phyloP scores from a whole-genome alignment of 148 eudicot species.

The Vaccinium corymbosum region DNA sequence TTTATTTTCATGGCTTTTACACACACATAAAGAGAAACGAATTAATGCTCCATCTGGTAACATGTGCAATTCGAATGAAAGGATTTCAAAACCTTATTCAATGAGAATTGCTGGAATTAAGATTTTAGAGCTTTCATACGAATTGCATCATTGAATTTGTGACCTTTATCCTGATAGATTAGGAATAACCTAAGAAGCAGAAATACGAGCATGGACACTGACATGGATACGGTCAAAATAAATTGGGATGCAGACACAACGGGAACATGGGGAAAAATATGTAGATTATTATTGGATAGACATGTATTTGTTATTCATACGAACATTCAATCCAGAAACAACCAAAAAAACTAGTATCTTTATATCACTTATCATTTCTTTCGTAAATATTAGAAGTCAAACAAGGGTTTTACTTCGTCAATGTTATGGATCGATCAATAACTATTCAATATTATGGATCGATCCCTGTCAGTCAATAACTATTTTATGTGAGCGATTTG shows the following conservation, averaged over 20 bases:
- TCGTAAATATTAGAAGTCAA: not conserved
- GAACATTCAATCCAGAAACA: not conserved
- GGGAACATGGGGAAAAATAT: too few relatives aligned
- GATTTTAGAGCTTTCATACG: too few relatives aligned
- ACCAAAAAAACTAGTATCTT: not conserved
- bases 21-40: not conserved
- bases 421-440: not conserved
- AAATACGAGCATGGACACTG: too few relatives aligned
- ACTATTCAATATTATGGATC: too few relatives aligned
- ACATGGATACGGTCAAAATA: too few relatives aligned
- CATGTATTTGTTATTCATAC: too few relatives aligned
- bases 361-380: not conserved
- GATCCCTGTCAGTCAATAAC: not conserved
- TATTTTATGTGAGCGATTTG: not conserved
- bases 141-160: too few relatives aligned
- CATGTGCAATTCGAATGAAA: not conserved
- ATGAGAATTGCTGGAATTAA: not conserved
- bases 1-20: not conserved
- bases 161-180: too few relatives aligned
- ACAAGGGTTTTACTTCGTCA: not conserved
- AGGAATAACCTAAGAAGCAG: too few relatives aligned
- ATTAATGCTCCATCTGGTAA: not conserved
- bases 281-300: too few relatives aligned
- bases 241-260: too few relatives aligned
- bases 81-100: not conserved